Percentiles rank a stretch among this genome's conserved stretches.
Evolutionary conservation across 768 basidiomycete species (phyloP).

Genomic region (Favolaschia claudopus): DNA sequence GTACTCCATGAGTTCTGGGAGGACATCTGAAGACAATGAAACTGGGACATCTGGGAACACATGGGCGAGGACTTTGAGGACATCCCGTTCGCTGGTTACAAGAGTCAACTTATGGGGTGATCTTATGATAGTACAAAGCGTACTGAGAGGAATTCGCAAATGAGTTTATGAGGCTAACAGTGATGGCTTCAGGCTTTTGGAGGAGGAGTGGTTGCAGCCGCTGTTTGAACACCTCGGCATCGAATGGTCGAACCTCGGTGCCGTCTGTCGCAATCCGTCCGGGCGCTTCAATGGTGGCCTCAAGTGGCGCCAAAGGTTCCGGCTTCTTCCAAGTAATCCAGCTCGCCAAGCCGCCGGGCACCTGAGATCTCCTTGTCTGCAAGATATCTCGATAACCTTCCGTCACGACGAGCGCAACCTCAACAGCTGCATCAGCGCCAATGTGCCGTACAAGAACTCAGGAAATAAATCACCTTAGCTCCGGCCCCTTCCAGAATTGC

Average conservation of each 20-base stretch:
- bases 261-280: constrained; percentile 26
- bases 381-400: constrained; percentile 29
- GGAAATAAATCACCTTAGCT: constrained; percentile 16
- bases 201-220: constrained; percentile 5
- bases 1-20: constrained; percentile 24
- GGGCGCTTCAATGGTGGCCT: constrained; percentile 27
- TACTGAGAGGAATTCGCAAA: constrained; percentile 23
- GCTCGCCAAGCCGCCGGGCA: constrained; percentile 22
- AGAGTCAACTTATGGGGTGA: background rate
- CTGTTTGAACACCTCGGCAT: constrained; percentile 13
- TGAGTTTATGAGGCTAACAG: constrained; percentile 22
- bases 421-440: background rate
- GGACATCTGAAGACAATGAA: constrained; percentile 16
- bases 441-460: background rate
- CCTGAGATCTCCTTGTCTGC: constrained; percentile 24
- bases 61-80: constrained; percentile 9
- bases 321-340: constrained; percentile 26
- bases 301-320: constrained; percentile 25
- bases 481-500: constrained; percentile 30
- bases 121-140: background rate
- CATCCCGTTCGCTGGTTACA: constrained; percentile 13
- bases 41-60: constrained; percentile 19
- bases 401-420: constrained; percentile 26
- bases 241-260: constrained; percentile 19
- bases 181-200: constrained; percentile 18